Evolutionary conservation across 2,329 filamentous ascomycete species (phyloP), one percentile per base, ranked within the genome.

Genomic region (Lachnellula subtilissima): DNA sequence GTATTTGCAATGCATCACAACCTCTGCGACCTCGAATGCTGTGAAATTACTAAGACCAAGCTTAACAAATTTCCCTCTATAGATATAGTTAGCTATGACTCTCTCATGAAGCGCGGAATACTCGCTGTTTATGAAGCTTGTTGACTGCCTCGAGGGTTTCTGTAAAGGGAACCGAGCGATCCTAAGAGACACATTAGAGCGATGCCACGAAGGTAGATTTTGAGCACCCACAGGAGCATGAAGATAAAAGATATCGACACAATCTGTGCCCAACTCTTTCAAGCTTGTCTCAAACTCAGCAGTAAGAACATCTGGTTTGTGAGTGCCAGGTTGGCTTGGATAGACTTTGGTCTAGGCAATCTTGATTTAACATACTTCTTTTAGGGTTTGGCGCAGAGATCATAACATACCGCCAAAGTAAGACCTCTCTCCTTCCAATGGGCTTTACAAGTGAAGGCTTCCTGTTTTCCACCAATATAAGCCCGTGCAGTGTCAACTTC

Each of bases 1-100:
- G 73, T 88, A 84, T 65, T 87, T 87, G 77, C 88, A 93, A 40
- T 85, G 86, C 71, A 90, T 82, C 55, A 87, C 87, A 9, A 95
- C 82, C 73, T 96, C 91, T 0, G 91, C 91, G 9, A 96, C 88
- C 70, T 96, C 91, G 69, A 87, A 94, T 0, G 91, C 86, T 0
- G 91, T 89, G 70, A 86, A 96, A 74, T 96, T 96, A 65, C 84
- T 88, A 56, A 97, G 74, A 2, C 90, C 91, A 12, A 96, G 75
- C 51, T 83, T 81, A 19, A 90, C 84, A 67, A 97, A 96, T 70
- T 93, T 94, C 58, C 91, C 90, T 48, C 64, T 66, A 43, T 35
- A 48, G 22, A 17, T 19, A 2, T 39, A n/a, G 6, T 23, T 43
- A 45, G 39, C 28, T 14, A n/a, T 23, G 14, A 25, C 12, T 14